A percentile compares a stretch with the other conserved stretches of the same genome.
These are phyloP conservation scores for Phalaenopsis aphrodite DNA, from an alignment of 106 monocot species.

Conservation along the genomic window DNA sequence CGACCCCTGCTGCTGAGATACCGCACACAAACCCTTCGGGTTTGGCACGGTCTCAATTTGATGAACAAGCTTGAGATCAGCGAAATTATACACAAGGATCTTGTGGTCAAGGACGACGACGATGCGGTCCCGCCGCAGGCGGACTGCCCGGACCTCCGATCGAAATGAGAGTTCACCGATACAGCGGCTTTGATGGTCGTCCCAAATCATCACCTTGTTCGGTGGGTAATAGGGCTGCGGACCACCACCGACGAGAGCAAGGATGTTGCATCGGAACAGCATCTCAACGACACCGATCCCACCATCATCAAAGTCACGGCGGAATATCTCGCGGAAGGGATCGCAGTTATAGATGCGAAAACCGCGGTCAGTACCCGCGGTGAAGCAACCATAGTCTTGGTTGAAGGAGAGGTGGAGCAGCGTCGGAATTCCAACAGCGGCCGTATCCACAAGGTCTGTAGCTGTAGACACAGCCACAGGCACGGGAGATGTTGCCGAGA, in stretches of 20 bases:
- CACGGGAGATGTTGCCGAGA: not conserved
- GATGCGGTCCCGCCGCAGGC: slow-evolving; percentile 83
- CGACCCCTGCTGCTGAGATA: slow-evolving; percentile 85
- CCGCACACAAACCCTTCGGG: slow-evolving; percentile 81
- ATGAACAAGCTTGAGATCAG: slow-evolving; percentile 84
- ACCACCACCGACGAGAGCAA: slow-evolving; percentile 93
- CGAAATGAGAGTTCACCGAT: slow-evolving; percentile 98
- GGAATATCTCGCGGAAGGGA: slow-evolving; percentile 96
- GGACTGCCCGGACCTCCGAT: slow-evolving; percentile 79
- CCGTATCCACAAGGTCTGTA: not conserved
- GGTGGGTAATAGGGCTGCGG: slow-evolving; percentile 64
- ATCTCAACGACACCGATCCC: slow-evolving; percentile 86
- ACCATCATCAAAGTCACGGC: slow-evolving; percentile 70
- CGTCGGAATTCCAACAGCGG: slow-evolving; percentile 12
- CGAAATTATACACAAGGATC: slow-evolving; percentile 89
- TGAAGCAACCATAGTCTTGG: slow-evolving; percentile 95
- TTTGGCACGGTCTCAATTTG: slow-evolving; percentile 96
- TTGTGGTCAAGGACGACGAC: slow-evolving; percentile 88
- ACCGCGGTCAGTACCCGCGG: slow-evolving; percentile 69
- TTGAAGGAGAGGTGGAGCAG: slow-evolving; percentile 90
- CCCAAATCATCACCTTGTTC: slow-evolving; percentile 99
- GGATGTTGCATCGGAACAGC: slow-evolving; percentile 97
- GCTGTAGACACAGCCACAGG: not conserved
- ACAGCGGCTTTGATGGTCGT: slow-evolving; percentile 96
- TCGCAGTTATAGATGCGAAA: slow-evolving; percentile 99